Percentiles rank a stretch among this genome's conserved stretches.
Conservation (phyloP, 805 yeast genomes). For the Metschnikowia santaceciliae region DNA sequence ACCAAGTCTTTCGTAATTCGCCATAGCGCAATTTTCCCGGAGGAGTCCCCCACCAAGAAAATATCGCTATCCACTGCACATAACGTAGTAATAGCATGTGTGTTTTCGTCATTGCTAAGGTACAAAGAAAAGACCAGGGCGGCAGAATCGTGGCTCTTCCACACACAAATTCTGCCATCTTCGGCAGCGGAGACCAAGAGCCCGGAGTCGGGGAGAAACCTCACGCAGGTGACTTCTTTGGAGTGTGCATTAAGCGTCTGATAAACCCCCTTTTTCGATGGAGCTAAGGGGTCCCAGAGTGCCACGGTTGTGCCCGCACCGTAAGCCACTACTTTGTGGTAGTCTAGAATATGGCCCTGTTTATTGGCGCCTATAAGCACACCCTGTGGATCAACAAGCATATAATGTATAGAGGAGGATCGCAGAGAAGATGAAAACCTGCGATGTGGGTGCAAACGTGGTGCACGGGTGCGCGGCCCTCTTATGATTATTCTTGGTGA, state of each 20-base stretch:
- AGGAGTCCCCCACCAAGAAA: slow-evolving; percentile 60
- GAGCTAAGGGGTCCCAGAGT: slow-evolving; percentile 58
- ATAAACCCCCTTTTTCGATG: slow-evolving; percentile 42
- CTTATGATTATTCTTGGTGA: too few relatives aligned
- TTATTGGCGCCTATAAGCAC: slow-evolving; percentile 71
- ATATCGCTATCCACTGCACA: slow-evolving; percentile 37
- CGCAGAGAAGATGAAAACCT: background rate
- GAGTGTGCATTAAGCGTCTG: slow-evolving; percentile 59
- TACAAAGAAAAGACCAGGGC: slow-evolving; percentile 20
- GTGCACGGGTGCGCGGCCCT: slow-evolving; percentile 13
- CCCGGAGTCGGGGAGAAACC: slow-evolving; percentile 41
- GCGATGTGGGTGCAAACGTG: slow-evolving; percentile 17
- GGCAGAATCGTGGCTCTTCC: slow-evolving; percentile 36
- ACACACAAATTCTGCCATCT: slow-evolving; percentile 58
- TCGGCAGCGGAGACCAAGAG: slow-evolving; percentile 61
- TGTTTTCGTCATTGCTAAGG: slow-evolving; percentile 10
- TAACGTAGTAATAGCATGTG: slow-evolving; percentile 52
- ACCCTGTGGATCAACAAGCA: slow-evolving; percentile 40
- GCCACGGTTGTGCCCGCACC: slow-evolving; percentile 70
- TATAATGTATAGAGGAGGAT: background rate
- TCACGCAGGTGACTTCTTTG: slow-evolving; percentile 63
- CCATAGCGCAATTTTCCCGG: slow-evolving; percentile 59
- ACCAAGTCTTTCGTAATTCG: slow-evolving; percentile 20
- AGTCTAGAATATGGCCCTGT: slow-evolving; percentile 58
- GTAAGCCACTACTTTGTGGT: slow-evolving; percentile 53